phyloP scores from a whole-genome alignment of 306 rosid genomes.

The Lathyrus oleraceus region DNA sequence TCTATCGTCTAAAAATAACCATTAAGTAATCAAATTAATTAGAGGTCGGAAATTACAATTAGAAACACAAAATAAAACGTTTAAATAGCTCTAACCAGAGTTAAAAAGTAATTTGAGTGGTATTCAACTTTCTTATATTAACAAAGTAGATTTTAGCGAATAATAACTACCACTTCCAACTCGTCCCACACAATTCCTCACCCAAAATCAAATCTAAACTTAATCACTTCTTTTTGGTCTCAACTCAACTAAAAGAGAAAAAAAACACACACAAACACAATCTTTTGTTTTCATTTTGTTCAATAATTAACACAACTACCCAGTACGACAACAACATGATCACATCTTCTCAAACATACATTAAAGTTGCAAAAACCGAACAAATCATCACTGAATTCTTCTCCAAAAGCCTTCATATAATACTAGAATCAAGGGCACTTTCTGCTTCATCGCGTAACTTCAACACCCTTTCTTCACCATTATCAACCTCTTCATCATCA shows the following conservation, averaged over 20 bases:
- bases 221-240: not conserved
- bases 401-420: constrained; percentile 75
- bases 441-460: constrained; percentile 66
- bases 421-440: constrained; percentile 79
- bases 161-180: too few species aligned
- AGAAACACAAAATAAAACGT: too few species aligned
- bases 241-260: not conserved
- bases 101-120: too few species aligned
- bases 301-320: not conserved
- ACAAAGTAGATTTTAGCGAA: too few species aligned
- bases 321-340: constrained; percentile 47
- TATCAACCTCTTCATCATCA: constrained; percentile 63
- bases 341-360: constrained; percentile 53
- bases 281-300: not conserved
- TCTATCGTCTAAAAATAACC: too few species aligned
- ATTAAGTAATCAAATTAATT: too few species aligned
- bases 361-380: constrained; percentile 68
- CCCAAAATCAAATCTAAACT: not conserved
- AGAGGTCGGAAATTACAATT: too few species aligned
- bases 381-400: constrained; percentile 89
- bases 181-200: not conserved
- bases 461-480: constrained; percentile 55
- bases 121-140: too few species aligned
- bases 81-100: too few species aligned
- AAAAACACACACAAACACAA: too few species aligned